Conservation (phyloP, 176 grass and related monocot species). For the Aegilops longissima region DNA sequence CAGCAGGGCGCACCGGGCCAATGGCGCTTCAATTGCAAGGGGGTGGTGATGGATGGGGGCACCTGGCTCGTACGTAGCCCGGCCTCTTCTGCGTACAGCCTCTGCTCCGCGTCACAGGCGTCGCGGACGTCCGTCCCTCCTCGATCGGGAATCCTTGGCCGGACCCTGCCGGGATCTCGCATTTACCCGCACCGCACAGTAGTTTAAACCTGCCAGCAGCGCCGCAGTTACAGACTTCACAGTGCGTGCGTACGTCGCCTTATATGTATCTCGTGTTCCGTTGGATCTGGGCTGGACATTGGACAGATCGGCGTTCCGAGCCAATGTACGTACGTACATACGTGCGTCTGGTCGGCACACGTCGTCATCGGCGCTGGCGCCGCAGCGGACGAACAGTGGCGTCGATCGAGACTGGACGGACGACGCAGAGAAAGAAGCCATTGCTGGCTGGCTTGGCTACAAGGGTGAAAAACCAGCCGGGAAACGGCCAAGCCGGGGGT, state of each 20-base stretch:
- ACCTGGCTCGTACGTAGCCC: background rate
- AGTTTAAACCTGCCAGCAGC: background rate
- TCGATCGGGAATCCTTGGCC: background rate
- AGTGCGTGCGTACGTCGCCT: too few species aligned
- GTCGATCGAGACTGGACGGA: background rate
- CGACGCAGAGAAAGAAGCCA: background rate
- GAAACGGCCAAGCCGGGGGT: background rate
- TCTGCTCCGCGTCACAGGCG: slow-evolving; percentile 30
- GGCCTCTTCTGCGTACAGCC: slow-evolving; percentile 27
- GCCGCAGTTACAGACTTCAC: background rate
- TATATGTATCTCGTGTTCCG: too few species aligned
- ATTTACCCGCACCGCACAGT: background rate
- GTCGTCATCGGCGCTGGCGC: too few species aligned
- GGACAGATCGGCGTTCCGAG: background rate
- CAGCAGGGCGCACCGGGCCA: background rate
- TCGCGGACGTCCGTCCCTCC: background rate
- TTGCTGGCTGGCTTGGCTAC: background rate
- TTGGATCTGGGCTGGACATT: background rate
- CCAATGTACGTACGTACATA: too few species aligned
- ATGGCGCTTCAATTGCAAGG: slow-evolving; percentile 15
- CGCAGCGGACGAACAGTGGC: background rate
- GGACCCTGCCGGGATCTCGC: background rate
- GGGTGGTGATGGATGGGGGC: background rate
- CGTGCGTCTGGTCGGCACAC: too few species aligned
- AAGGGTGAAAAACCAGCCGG: slow-evolving; percentile 4